These are phyloP conservation scores for Ascochyta lentis DNA, from an alignment of 2,329 filamentous ascomycete species.

Conservation along the genomic window DNA sequence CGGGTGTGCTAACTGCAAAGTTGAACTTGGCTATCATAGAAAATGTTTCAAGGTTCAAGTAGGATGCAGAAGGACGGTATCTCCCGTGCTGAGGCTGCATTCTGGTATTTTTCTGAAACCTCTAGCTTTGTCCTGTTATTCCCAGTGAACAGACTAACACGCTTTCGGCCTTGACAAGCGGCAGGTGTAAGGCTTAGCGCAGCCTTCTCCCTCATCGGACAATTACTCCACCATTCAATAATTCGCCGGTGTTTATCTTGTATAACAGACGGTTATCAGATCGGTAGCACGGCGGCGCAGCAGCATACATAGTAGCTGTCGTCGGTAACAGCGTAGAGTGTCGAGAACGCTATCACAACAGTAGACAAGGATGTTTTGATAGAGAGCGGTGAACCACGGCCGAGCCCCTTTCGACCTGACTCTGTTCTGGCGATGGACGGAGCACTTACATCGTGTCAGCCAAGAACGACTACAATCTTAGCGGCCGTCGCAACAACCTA, in stretches of 20 bases:
- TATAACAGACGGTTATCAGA: not conserved
- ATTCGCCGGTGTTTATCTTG: conserved; percentile 1
- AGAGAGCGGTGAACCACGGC: not conserved
- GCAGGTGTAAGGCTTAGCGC: conserved; percentile 22
- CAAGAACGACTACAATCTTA: not conserved
- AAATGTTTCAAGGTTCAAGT: conserved; percentile 5
- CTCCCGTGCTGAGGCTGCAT: not conserved
- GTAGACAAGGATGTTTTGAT: not conserved
- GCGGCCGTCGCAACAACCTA: not conserved
- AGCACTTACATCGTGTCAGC: not conserved
- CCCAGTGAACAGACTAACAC: conserved; percentile 1
- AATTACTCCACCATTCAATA: conserved; percentile 20
- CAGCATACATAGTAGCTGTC: too few species aligned
- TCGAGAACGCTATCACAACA: not conserved
- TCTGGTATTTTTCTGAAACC: conserved; percentile 20
- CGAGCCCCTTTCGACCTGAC: not conserved
- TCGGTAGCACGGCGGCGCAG: too few species aligned
- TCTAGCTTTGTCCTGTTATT: conserved; percentile 14
- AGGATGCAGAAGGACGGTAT: not conserved
- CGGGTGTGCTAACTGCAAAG: conserved; percentile 2
- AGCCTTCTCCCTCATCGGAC: conserved; percentile 7
- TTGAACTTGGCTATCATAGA: not conserved
- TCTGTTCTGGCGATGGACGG: not conserved
- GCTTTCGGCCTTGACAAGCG: conserved; percentile 5
- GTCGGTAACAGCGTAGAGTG: not conserved